Evolutionary conservation across 2,329 filamentous ascomycete genomes (phyloP).

Genomic region (Claviceps sp.): DNA sequence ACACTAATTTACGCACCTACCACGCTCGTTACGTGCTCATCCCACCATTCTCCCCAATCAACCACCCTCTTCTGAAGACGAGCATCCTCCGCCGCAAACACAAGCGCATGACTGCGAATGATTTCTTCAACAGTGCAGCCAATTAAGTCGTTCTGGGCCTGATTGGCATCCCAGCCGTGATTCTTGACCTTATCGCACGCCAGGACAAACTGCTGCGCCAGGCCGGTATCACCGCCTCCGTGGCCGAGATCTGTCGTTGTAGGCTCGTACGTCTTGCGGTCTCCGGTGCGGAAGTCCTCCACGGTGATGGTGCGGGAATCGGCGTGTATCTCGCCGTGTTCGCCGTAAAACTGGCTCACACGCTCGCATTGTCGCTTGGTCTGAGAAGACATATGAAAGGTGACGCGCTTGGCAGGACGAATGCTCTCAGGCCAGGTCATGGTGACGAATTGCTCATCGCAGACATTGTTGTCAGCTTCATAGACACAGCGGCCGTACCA

Average conservation of each 20-base stretch:
- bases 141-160: constrained; percentile 62
- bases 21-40: constrained; percentile 15
- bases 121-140: constrained; percentile 79
- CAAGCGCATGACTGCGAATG: constrained; percentile 79
- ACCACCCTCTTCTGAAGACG: constrained; percentile 56
- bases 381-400: constrained; percentile 88
- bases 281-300: constrained; percentile 38
- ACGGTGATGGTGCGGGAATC: constrained; percentile 67
- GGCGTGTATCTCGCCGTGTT: constrained; percentile 72
- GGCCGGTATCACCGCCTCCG: constrained; percentile 33
- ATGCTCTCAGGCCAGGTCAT: constrained; percentile 67
- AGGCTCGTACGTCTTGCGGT: constrained; percentile 18
- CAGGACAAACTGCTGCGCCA: constrained; percentile 69
- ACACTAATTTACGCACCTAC: neutral
- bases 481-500: constrained; percentile 96
- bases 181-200: constrained; percentile 73
- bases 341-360: constrained; percentile 75
- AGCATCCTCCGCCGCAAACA: constrained; percentile 89
- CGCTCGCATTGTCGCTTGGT: constrained; percentile 79
- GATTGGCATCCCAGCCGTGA: constrained; percentile 47
- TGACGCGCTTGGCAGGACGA: constrained; percentile 66
- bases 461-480: constrained; percentile 85
- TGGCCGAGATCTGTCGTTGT: constrained; percentile 24
- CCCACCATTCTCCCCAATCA: constrained; percentile 69
- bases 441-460: constrained; percentile 83